Evolutionary conservation across 441 rosid genomes (phyloP), one percentile per base, ranked within the genome.

Genomic region (Hura crepitans): DNA sequence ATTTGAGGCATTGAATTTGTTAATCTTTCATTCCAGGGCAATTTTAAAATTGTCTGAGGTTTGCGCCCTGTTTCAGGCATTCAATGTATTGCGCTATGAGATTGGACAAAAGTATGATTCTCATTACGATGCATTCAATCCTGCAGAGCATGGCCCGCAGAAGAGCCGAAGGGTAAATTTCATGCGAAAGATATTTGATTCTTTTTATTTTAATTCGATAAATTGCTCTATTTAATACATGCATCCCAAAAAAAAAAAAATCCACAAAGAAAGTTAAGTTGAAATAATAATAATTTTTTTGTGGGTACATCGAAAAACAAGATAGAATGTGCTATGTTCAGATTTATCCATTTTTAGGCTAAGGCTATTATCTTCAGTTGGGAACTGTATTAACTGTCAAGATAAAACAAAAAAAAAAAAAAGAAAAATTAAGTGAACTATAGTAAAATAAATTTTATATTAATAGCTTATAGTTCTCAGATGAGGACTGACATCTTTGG

Each of bases 71-170:
- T 76, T 82, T 70, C 81, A 88, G 91, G 79, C 86, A 71, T 88
- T 90, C 87, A 87, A 87, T 74, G 78, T 88, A 53, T 80, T 90
- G 81, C 86, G 82, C 43, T 90, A 88, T 66, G 80, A 78, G 81
- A 63, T 80, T 65, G 86, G 89, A 20, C 89, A 86, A 72, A 86
- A 78, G 79, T 85, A 87, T 70, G 61, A 81, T 66, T 73, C 88
- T 55, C 92, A 87, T 73, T 83, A 75, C 22, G 92, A 87, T 68
- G 88, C 85, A 4, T 84, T 87, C 78, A 68, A 72, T 78, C 79
- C 85, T 18, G 74, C 78, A 45, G 86, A 84, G 71, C 85, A 83
- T 28, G 92, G 89, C 0, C 85, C 85, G 2, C 88, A 79, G 53
- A 80, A 80, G 70, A 83, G 84, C 77, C 85, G 80, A 68, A 81